Conservation (phyloP, 345 rosid species). For the Lenwebbia sp. region DNA sequence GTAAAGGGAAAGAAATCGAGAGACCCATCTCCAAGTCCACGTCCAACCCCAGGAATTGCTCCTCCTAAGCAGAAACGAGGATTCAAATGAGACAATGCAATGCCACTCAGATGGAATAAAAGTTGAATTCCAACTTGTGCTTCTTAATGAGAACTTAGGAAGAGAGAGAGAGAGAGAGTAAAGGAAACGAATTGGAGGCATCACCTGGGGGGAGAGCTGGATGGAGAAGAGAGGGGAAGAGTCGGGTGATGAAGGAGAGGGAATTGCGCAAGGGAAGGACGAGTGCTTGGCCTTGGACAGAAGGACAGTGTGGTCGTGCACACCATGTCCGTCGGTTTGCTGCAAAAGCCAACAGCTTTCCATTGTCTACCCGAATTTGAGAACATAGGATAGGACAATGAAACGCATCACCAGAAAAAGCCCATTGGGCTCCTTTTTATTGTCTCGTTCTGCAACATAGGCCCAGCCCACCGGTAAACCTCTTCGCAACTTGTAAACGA, state of each 20-base stretch:
- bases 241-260: not conserved
- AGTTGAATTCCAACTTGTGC: not conserved
- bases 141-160: not conserved
- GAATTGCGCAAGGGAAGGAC: not conserved
- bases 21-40: not conserved
- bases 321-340: not conserved
- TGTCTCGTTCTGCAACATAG: not conserved
- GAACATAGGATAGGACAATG: fast-evolving
- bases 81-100: not conserved
- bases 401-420: not conserved
- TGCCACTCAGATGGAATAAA: not conserved
- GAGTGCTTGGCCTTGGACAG: not conserved
- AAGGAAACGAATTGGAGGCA: not conserved
- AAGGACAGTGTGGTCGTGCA: not conserved
- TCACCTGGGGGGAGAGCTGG: not conserved
- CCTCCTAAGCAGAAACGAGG: not conserved
- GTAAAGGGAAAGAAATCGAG: not conserved
- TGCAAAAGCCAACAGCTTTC: not conserved
- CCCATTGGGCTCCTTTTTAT: not conserved
- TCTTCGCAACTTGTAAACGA: not conserved
- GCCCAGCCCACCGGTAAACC: not conserved
- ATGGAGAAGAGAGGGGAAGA: not conserved
- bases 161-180: not conserved
- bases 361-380: not conserved
- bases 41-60: not conserved